Percentiles rank a stretch among this genome's conserved stretches.
These are phyloP conservation scores for Cryptosporidium bovis DNA, from an alignment of 169 alveolate species.

Conservation along the genomic window DNA sequence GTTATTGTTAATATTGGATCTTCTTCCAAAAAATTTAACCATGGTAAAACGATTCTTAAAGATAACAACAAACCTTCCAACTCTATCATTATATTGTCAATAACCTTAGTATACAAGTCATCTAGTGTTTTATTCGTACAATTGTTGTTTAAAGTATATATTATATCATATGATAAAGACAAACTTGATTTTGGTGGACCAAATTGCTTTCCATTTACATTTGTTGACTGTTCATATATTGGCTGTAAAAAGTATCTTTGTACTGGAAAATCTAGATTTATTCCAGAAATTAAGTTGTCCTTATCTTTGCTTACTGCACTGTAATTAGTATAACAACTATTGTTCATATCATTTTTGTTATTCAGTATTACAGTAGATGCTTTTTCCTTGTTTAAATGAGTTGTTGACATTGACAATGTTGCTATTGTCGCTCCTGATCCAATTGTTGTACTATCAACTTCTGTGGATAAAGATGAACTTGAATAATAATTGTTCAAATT, in stretches of 20 bases:
- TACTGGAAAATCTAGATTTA: constrained; percentile 3
- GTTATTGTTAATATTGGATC: constrained; percentile 39
- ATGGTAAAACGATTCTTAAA: constrained; percentile 43
- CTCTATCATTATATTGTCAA: constrained; percentile 17
- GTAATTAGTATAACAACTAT: background rate
- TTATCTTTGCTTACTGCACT: background rate
- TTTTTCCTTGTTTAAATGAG: background rate
- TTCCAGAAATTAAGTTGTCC: background rate
- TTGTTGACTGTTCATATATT: constrained; percentile 62
- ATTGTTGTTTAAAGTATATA: background rate
- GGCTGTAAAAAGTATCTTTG: constrained; percentile 45
- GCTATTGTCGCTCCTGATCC: background rate
- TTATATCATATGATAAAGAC: constrained; percentile 44
- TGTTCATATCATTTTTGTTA: background rate
- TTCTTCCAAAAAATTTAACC: constrained; percentile 57
- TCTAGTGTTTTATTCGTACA: background rate
- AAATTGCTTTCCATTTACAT: background rate
- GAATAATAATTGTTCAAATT: background rate
- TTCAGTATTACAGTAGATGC: background rate
- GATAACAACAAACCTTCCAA: constrained; percentile 49
- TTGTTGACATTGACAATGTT: background rate
- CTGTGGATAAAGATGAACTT: too few relatives aligned
- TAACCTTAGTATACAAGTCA: background rate
- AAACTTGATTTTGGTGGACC: constrained; percentile 62
- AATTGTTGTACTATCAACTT: too few relatives aligned